A percentile compares a stretch with the other conserved stretches of the same genome.
These are phyloP conservation scores for Nigrospora sphaerica DNA, from an alignment of 2,329 filamentous ascomycete genomes.

Conservation along the genomic window DNA sequence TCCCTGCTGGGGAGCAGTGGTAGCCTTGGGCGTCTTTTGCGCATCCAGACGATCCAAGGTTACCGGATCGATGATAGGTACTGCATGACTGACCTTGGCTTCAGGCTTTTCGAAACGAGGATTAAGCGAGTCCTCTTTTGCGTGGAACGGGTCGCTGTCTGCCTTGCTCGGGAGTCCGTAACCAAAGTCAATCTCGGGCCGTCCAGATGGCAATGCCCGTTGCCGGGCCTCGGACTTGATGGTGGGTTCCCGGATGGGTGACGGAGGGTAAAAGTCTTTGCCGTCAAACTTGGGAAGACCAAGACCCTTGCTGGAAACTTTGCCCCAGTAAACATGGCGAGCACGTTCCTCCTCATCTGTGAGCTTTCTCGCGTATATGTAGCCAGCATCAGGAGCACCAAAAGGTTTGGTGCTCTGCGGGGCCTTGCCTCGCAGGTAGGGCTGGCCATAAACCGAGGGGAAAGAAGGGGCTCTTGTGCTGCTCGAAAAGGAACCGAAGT, in stretches of 20 bases:
- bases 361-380: constrained; percentile 48
- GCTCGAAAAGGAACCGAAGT: neutral
- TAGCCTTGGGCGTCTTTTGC: constrained; percentile 6
- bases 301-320: constrained; percentile 40
- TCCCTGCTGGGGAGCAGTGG: constrained; percentile 1
- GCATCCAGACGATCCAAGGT: constrained; percentile 6
- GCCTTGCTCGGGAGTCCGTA: constrained; percentile 12
- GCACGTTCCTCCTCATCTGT: constrained; percentile 53
- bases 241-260: constrained; percentile 33
- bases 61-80: constrained; percentile 23
- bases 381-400: constrained; percentile 36
- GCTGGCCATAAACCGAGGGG: constrained; percentile 17
- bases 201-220: constrained; percentile 1
- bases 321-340: constrained; percentile 54
- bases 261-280: constrained; percentile 56
- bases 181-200: constrained; percentile 7
- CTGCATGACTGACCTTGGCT: constrained; percentile 22
- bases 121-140: constrained; percentile 11
- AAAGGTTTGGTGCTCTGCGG: constrained; percentile 35
- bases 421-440: constrained; percentile 49
- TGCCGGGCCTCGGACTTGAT: neutral
- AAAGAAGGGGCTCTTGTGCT: neutral
- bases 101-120: constrained; percentile 14
- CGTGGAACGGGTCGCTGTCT: constrained; percentile 18
- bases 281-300: constrained; percentile 59